Percentiles rank a stretch among this genome's conserved stretches.
phyloP scores from a whole-genome alignment of 257 asterid species.

The Salvia splendens region DNA sequence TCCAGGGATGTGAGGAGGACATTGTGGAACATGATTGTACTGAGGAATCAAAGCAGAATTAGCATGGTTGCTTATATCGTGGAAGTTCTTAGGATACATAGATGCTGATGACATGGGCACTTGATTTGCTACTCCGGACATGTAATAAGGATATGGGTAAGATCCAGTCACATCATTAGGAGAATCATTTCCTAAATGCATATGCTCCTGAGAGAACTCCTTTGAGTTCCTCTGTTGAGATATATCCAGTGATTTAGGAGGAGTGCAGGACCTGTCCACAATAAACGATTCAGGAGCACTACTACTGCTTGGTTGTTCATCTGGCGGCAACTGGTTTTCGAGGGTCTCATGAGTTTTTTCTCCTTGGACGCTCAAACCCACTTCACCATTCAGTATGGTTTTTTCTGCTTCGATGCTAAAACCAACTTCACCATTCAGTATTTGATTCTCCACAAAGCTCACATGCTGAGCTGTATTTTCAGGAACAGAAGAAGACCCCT shows the following conservation, averaged over 20 bases:
- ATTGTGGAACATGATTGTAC: conserved; percentile 62
- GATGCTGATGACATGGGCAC: conserved; percentile 52
- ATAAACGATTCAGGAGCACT: conserved; percentile 52
- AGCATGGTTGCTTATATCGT: conserved; percentile 51
- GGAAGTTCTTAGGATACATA: conserved; percentile 50
- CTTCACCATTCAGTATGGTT: conserved; percentile 33
- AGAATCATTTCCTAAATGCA: conserved; percentile 45
- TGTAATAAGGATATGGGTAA: conserved; percentile 64
- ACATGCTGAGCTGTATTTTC: conserved; percentile 43
- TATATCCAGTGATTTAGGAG: conserved; percentile 53
- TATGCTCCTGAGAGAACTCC: conserved; percentile 48
- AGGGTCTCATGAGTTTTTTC: conserved; percentile 35
- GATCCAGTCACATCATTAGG: conserved; percentile 46
- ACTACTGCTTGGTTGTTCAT: conserved; percentile 49
- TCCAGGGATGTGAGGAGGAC: conserved; percentile 59
- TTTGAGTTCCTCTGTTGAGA: conserved; percentile 53
- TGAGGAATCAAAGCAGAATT: conserved; percentile 58
- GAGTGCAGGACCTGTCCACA: conserved; percentile 56
- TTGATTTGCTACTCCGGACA: conserved; percentile 72
- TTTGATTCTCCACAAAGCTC: conserved; percentile 41
- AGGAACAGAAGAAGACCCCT: conserved; percentile 37
- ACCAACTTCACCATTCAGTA: conserved; percentile 37
- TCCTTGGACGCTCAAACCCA: conserved; percentile 36
- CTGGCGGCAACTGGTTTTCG: conserved; percentile 42
- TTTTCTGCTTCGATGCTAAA: conserved; percentile 36